Percentiles rank a stretch among this genome's conserved stretches.
Evolutionary conservation across 768 basidiomycete species (phyloP).

Genomic region (Cubamyces lactineus): DNA sequence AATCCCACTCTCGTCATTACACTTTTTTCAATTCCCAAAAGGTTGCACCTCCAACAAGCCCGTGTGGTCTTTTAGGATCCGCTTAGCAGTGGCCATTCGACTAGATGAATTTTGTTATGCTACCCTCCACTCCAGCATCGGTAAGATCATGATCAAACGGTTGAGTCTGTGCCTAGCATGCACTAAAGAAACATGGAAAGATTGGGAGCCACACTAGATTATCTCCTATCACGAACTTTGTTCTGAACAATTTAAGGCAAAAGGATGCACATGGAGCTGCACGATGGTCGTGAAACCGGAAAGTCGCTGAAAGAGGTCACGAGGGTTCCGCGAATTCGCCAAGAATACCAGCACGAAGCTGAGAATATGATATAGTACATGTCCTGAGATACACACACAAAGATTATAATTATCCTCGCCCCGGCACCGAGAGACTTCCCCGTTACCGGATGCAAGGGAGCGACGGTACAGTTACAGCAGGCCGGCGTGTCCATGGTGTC

Average conservation of each 20-base stretch:
- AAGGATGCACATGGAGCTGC: background rate
- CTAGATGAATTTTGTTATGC: too few relatives aligned
- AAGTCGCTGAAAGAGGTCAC: background rate
- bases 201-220: too few relatives aligned
- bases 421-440: slow-evolving; percentile 18
- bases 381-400: background rate
- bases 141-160: too few relatives aligned
- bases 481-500: slow-evolving; percentile 20
- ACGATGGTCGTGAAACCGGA: background rate
- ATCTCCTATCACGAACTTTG: too few relatives aligned
- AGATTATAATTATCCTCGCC: slow-evolving; percentile 3
- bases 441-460: slow-evolving; percentile 6
- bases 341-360: slow-evolving; percentile 8
- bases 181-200: background rate
- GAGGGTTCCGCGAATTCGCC: background rate
- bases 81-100: too few relatives aligned
- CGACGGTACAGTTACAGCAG: background rate
- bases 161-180: too few relatives aligned
- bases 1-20: slow-evolving; percentile 44
- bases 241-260: too few relatives aligned
- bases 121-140: too few relatives aligned
- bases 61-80: too few relatives aligned
- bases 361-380: slow-evolving; percentile 7
- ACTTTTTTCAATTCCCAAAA: too few relatives aligned
- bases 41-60: too few relatives aligned